Conservation (phyloP, 2,329 filamentous ascomycete species). For the Colletotrichum nymphaeae region DNA sequence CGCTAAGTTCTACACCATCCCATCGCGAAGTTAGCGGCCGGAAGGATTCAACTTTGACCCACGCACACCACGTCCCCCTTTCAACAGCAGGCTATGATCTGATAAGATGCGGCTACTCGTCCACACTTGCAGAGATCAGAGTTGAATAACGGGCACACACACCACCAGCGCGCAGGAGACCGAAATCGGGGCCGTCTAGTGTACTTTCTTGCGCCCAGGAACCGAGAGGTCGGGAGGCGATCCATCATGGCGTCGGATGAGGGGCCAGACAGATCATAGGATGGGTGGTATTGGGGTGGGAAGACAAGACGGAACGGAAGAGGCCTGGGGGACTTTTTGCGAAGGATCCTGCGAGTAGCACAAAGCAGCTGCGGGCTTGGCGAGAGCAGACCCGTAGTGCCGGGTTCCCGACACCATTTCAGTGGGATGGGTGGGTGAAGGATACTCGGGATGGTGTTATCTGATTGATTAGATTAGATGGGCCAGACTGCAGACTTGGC, state of each 20-base stretch:
- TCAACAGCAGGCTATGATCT: not conserved
- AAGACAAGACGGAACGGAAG: not conserved
- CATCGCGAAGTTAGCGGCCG: not conserved
- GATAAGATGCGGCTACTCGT: not conserved
- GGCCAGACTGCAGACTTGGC: not conserved
- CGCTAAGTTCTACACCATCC: not conserved
- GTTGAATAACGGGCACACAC: not conserved
- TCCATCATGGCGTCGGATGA: not conserved
- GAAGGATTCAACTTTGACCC: not conserved
- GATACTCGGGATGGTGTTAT: not conserved
- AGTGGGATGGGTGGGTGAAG: not conserved
- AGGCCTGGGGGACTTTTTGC: not conserved
- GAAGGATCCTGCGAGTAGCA: not conserved
- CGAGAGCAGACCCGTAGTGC: not conserved
- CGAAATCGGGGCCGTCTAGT: not conserved
- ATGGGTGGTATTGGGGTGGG: no score
- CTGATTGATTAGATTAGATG: slow-evolving; percentile 2
- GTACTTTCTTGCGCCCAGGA: not conserved
- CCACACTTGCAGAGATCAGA: no score
- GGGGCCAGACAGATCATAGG: not conserved
- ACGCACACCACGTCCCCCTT: not conserved
- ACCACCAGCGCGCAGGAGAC: not conserved
- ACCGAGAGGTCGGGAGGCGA: not conserved
- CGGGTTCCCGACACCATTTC: not conserved
- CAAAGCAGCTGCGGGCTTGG: not conserved